Evolutionary conservation across 352 stramenopile genomes (phyloP).

Genomic region (Pythium periplocum): DNA sequence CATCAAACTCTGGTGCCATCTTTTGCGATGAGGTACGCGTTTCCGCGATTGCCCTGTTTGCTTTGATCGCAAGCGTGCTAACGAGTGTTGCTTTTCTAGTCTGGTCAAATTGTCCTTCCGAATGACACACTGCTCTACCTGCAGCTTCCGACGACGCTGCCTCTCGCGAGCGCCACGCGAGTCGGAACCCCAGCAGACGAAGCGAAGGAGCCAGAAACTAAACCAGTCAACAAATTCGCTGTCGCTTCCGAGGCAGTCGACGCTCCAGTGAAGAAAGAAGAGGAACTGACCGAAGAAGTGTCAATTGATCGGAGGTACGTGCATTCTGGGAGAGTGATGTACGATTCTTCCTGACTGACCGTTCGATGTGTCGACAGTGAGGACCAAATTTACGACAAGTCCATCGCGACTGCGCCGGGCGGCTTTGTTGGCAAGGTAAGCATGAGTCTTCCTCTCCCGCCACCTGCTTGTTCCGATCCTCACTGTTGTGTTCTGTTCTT

Average conservation of each 20-base stretch:
- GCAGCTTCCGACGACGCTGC: conserved; percentile 79
- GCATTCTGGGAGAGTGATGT: not conserved
- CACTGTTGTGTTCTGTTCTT: conserved; percentile 1
- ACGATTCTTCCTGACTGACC: not conserved
- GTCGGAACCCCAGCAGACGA: conserved; percentile 22
- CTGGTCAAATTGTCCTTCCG: conserved; percentile 39
- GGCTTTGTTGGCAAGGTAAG: conserved; percentile 80
- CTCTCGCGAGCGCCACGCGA: conserved; percentile 43
- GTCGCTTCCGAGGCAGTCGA: conserved; percentile 10
- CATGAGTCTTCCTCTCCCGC: not conserved
- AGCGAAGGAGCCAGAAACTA: conserved; percentile 15
- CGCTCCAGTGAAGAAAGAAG: conserved; percentile 19
- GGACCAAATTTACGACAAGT: conserved; percentile 65
- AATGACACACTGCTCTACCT: conserved; percentile 82
- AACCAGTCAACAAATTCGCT: conserved; percentile 20
- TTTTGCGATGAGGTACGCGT: conserved; percentile 46
- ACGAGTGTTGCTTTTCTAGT: conserved; percentile 6
- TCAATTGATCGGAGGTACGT: conserved; percentile 19
- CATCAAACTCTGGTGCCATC: conserved; percentile 47
- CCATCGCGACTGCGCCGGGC: conserved; percentile 57
- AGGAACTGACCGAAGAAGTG: conserved; percentile 18
- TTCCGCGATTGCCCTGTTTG: not conserved
- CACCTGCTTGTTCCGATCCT: not conserved
- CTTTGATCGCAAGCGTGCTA: conserved; percentile 1
- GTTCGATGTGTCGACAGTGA: conserved; percentile 18